Base-by-base conservation (phyloP, 2,329 filamentous ascomycete species). In the Fusarium caatingaense region DNA sequence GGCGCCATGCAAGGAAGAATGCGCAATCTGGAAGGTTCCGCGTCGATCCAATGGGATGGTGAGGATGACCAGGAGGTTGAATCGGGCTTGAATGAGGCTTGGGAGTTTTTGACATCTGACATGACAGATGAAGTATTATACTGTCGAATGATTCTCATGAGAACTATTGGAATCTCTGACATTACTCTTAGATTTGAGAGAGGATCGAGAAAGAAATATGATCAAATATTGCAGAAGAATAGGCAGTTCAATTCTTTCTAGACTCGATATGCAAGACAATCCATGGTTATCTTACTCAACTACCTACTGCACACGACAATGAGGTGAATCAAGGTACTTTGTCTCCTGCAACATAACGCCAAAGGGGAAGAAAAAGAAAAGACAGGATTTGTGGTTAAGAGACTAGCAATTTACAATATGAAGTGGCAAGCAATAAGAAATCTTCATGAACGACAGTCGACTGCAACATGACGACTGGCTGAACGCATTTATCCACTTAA, bases 1-100 rank as follows among this genome's bases (percentile, higher is more conserved):
- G 34, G 32, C 15, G 54, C 46, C 45, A 55, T 67, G 56, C 53
- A 56, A 56, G 50, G 53, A 64, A 50, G 4, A 34, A 60, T 60
- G 55, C 42, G 37, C 54, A 60, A 56, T 50, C 13, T 49, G 34
- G 37, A 40, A 58, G 32, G 16, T 47, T 60, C 40, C 25, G 49
- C 32, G 34, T 12, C 20, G 45, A 66, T 69, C 56, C 53, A 62
- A 69, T 59, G 46, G 53, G 60, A 41, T 16, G 23, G 25, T 5
- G 18, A 23, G 49, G n/a, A 16, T 30, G 18, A 45, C 37, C 20
- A 21, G 42, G 12, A 34, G 13, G 10, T 32, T 20, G 16, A 50
- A 34, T 28, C 12, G 13, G 37, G 32, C 40, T 46, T 34, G 12
- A 27, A 60, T 34, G 28, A 46, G 40, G 61, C 34, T 58, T 68